Evolutionary conservation across 345 rosid species (phyloP).

Genomic region (Murraya koenigii): DNA sequence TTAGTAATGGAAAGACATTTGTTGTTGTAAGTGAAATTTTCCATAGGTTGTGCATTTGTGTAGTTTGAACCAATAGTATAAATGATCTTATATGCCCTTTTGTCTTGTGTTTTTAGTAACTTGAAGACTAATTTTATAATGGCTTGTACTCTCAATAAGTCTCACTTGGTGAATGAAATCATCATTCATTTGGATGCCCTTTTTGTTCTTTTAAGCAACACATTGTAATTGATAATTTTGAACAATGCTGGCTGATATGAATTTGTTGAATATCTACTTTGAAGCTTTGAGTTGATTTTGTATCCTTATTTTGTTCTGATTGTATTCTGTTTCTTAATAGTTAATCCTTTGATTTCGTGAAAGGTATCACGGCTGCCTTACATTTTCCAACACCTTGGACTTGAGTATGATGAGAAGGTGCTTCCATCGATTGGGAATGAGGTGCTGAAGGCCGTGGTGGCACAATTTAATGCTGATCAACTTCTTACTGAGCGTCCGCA

Average conservation of each 20-base stretch:
- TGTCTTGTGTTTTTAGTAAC: not conserved
- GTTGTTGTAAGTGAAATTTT: not conserved
- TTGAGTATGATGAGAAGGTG: slow-evolving; percentile 91
- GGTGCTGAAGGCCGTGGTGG: slow-evolving; percentile 97
- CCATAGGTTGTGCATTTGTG: not conserved
- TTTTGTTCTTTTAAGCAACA: not conserved
- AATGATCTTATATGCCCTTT: not conserved
- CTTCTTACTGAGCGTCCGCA: slow-evolving; percentile 96
- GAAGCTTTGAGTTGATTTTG: not conserved
- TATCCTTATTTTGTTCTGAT: not conserved
- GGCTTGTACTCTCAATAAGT: not conserved
- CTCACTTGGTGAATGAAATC: not conserved
- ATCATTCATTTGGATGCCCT: not conserved
- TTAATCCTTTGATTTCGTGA: not conserved
- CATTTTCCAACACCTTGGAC: slow-evolving; percentile 84
- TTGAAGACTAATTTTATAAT: not conserved
- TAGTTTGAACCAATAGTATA: not conserved
- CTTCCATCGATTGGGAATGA: slow-evolving; percentile 98
- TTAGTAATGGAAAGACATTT: not conserved
- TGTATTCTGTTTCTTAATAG: not conserved
- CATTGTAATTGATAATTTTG: not conserved
- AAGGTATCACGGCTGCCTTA: slow-evolving; percentile 70
- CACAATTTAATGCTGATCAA: slow-evolving; percentile 97
- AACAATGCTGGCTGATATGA: not conserved
- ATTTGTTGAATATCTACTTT: not conserved